Evolutionary conservation across 1,139 yeast species (phyloP).

Genomic region (Scheffersomyces titani): DNA sequence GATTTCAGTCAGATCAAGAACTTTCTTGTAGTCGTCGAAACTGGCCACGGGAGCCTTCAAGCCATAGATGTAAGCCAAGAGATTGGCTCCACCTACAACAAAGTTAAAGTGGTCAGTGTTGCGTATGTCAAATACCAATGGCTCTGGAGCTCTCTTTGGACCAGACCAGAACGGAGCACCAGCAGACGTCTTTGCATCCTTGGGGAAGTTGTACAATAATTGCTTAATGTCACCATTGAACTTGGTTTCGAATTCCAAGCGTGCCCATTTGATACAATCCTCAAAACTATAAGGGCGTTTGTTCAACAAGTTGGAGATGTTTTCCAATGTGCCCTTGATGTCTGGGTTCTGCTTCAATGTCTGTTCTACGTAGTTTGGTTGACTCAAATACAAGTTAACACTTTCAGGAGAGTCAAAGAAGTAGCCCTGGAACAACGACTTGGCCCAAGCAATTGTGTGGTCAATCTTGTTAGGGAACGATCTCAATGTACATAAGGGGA

Average conservation of each 20-base stretch:
- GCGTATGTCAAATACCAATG: conserved; percentile 72
- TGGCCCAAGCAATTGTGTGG: conserved; percentile 99
- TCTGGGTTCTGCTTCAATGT: conserved; percentile 91
- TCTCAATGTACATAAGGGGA: conserved; percentile 94
- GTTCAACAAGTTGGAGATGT: conserved; percentile 69
- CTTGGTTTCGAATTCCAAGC: conserved; percentile 82
- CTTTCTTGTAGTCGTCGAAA: conserved; percentile 49
- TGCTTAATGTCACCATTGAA: conserved; percentile 86
- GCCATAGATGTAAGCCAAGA: conserved; percentile 89
- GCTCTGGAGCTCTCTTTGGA: conserved; percentile 93
- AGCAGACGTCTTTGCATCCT: conserved; percentile 83
- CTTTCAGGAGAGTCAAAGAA: conserved; percentile 90
- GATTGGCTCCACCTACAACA: conserved; percentile 84
- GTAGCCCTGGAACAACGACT: conserved; percentile 90
- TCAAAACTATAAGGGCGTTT: conserved; percentile 88
- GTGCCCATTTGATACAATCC: conserved; percentile 95
- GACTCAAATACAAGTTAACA: conserved; percentile 85
- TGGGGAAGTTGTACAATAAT: conserved; percentile 89
- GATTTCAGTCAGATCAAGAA: conserved; percentile 47
- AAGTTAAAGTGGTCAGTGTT: conserved; percentile 81
- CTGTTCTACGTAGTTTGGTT: conserved; percentile 89
- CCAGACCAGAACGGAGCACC: conserved; percentile 99
- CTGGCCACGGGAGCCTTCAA: conserved; percentile 53
- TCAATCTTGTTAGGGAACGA: conserved; percentile 98
- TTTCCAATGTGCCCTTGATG: conserved; percentile 81